These are phyloP conservation scores for Xylaria sp. DNA, from an alignment of 2,329 filamentous ascomycete genomes.

Conservation along the genomic window DNA sequence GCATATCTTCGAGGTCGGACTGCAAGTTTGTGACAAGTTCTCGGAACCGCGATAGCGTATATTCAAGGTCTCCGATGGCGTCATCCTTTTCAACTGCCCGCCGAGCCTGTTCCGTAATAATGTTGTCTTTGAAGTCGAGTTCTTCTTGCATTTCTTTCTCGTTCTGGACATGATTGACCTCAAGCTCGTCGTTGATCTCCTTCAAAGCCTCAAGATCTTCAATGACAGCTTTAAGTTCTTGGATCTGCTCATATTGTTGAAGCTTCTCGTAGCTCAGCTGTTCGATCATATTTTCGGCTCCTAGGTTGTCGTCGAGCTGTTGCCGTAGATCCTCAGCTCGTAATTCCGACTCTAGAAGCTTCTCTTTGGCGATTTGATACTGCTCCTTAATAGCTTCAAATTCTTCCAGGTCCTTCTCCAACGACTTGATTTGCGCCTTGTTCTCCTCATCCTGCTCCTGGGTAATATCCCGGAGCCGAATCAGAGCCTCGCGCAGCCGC, in stretches of 20 bases:
- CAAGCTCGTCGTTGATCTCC: conserved; percentile 94
- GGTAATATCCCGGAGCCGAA: conserved; percentile 86
- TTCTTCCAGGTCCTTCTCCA: conserved; percentile 80
- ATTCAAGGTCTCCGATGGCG: conserved; percentile 86
- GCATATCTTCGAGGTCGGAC: conserved; percentile 88
- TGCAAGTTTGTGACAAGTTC: conserved; percentile 89
- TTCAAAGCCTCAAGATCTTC: conserved; percentile 89
- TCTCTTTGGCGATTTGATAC: conserved; percentile 76
- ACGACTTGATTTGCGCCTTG: conserved; percentile 75
- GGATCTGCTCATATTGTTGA: conserved; percentile 82
- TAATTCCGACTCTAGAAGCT: conserved; percentile 76
- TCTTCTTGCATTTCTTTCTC: conserved; percentile 96
- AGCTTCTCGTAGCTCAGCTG: conserved; percentile 90
- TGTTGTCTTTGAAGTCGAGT: conserved; percentile 84
- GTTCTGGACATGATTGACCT: conserved; percentile 90
- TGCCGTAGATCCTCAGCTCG: conserved; percentile 87
- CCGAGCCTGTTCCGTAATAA: conserved; percentile 84
- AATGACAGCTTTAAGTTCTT: conserved; percentile 82
- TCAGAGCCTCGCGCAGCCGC: conserved; percentile 83
- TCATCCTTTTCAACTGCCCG: conserved; percentile 81
- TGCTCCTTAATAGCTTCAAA: conserved; percentile 74
- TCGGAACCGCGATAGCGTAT: conserved; percentile 87
- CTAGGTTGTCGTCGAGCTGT: conserved; percentile 88
- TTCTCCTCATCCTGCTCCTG: conserved; percentile 86
- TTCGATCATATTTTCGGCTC: conserved; percentile 93